Percentiles rank a stretch among this genome's conserved stretches.
phyloP scores from a whole-genome alignment of 2,329 filamentous ascomycete species.

The Xylariaceae sp. region DNA sequence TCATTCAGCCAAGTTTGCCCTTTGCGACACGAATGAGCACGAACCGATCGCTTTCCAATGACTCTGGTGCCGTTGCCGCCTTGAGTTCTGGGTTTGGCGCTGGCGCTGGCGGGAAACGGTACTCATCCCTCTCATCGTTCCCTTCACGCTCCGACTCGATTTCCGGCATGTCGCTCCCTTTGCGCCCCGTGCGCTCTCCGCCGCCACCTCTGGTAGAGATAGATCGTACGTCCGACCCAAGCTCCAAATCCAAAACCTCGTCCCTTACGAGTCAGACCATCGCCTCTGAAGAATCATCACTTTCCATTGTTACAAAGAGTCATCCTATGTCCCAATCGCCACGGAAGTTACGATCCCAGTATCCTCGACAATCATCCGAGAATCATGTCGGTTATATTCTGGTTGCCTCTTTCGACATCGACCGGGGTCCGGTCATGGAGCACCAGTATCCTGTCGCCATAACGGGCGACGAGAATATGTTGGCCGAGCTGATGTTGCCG shows the following conservation, averaged over 20 bases:
- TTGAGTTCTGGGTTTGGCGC: neutral
- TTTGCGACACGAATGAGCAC: conserved; percentile 39
- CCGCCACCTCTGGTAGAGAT: conserved; percentile 46
- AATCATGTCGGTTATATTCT: conserved; percentile 99
- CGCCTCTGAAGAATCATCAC: conserved; percentile 54
- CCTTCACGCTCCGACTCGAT: conserved; percentile 46
- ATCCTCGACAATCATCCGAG: conserved; percentile 66
- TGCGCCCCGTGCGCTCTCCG: conserved; percentile 50
- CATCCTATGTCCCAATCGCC: conserved; percentile 46
- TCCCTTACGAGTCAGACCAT: conserved; percentile 46
- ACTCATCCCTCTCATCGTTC: conserved; percentile 60
- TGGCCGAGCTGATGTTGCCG: conserved; percentile 96
- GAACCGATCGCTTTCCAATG: conserved; percentile 33
- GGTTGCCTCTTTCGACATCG: conserved; percentile 95
- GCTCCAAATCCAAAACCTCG: conserved; percentile 54
- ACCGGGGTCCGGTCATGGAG: conserved; percentile 94
- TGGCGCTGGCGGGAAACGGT: conserved; percentile 31
- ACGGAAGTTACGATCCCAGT: conserved; percentile 64
- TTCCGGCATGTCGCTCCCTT: conserved; percentile 52
- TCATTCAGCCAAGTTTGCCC: conserved; percentile 37
- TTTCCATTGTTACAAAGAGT: conserved; percentile 47
- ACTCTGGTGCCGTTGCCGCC: neutral
- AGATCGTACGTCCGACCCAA: conserved; percentile 54
- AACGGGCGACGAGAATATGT: conserved; percentile 94
- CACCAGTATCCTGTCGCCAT: conserved; percentile 95